These are phyloP conservation scores for Liquidambar formosana DNA, from an alignment of 164 flowering plant genomes.

Conservation along the genomic window DNA sequence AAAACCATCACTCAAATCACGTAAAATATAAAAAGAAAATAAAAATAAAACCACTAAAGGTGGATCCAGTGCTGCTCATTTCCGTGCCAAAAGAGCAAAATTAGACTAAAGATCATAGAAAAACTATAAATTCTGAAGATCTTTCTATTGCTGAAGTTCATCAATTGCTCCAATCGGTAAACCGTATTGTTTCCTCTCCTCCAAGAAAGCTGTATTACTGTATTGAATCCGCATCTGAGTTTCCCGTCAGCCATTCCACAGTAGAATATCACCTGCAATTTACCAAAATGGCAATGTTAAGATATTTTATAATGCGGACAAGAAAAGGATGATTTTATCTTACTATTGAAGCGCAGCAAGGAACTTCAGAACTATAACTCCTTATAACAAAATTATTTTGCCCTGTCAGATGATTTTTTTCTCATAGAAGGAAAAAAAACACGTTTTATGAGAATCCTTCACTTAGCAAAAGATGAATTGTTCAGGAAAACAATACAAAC, in stretches of 20 bases:
- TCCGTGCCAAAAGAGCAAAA: background rate
- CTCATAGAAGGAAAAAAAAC: too few relatives aligned
- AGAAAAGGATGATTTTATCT: background rate
- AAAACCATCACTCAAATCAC: background rate
- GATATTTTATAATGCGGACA: background rate
- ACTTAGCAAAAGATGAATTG: too few relatives aligned
- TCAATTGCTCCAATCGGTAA: background rate
- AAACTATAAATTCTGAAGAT: background rate
- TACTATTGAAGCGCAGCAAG: background rate
- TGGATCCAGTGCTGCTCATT: background rate
- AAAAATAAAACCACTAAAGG: background rate
- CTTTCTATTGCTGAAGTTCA: background rate
- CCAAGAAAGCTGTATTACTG: background rate
- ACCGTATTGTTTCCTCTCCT: background rate
- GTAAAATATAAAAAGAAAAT: background rate
- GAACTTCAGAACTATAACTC: background rate
- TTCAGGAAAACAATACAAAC: too few relatives aligned
- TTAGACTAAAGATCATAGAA: background rate
- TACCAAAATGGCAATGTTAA: background rate
- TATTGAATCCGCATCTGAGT: background rate
- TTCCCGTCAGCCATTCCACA: background rate
- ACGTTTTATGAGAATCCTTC: too few relatives aligned
- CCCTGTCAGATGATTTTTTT: too few relatives aligned
- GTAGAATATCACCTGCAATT: background rate
- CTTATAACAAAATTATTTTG: background rate